These are phyloP conservation scores for Saraca asoca DNA, from an alignment of 331 rosid genomes.

Conservation along the genomic window DNA sequence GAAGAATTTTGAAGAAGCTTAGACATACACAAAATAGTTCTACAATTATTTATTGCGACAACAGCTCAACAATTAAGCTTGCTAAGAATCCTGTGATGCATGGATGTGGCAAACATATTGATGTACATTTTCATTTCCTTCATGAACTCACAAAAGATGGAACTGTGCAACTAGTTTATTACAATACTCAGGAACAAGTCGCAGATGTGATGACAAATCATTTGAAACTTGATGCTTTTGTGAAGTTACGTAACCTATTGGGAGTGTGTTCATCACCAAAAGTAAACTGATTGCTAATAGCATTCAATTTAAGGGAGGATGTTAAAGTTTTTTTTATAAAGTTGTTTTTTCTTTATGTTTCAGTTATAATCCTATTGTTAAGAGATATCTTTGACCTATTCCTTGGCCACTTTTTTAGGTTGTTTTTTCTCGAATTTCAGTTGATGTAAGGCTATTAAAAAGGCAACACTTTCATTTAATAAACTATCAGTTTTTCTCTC, in stretches of 20 bases:
- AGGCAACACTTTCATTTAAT: too few species aligned
- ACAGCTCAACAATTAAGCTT: neutral
- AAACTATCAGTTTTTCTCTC: too few species aligned
- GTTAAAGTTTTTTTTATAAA: too few species aligned
- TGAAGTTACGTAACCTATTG: neutral
- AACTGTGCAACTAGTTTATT: neutral
- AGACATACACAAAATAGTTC: neutral
- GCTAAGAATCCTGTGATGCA: neutral
- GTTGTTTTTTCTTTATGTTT: too few species aligned
- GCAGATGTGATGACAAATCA: neutral
- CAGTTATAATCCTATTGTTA: too few species aligned
- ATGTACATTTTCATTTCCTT: neutral
- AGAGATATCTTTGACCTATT: too few species aligned
- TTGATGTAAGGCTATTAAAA: too few species aligned
- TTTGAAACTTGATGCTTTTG: neutral
- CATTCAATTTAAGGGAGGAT: too few species aligned
- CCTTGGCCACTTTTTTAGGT: too few species aligned
- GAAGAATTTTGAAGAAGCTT: neutral
- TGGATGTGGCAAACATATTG: neutral
- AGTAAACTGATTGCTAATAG: too few species aligned
- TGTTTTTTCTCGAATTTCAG: too few species aligned
- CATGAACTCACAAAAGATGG: neutral
- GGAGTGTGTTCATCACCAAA: neutral
- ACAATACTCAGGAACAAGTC: neutral
- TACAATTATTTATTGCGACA: neutral